Conservation (phyloP, 495 filamentous ascomycete genomes). For the Podospora pseudoanserina region DNA sequence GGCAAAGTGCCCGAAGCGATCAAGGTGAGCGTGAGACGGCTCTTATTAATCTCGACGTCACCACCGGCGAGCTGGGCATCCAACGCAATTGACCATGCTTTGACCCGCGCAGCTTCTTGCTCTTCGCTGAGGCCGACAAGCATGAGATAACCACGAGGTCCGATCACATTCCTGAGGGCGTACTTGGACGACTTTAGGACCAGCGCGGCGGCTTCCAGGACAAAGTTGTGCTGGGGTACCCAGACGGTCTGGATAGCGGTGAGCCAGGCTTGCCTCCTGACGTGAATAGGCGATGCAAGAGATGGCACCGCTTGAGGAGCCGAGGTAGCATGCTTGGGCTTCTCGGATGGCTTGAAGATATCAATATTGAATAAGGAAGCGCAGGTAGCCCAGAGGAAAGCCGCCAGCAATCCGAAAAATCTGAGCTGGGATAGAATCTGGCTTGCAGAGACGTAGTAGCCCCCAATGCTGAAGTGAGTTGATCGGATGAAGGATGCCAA, state of each 20-base stretch:
- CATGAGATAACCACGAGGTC: conserved; percentile 68
- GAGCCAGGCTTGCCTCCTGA: conserved; percentile 86
- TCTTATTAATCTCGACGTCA: conserved; percentile 84
- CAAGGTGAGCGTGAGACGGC: conserved; percentile 78
- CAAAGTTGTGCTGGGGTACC: conserved; percentile 82
- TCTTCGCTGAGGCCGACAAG: conserved; percentile 79
- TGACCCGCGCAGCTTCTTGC: conserved; percentile 79
- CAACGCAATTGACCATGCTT: conserved; percentile 91
- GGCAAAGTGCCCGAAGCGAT: conserved; percentile 87
- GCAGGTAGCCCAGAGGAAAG: conserved; percentile 63
- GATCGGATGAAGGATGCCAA: conserved; percentile 42
- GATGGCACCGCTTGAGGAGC: conserved; percentile 58
- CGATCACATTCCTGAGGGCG: conserved; percentile 72
- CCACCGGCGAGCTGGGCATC: conserved; percentile 95
- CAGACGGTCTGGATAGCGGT: conserved; percentile 93
- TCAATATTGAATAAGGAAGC: conserved; percentile 60
- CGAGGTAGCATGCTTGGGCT: conserved; percentile 31
- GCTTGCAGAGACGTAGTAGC: conserved; percentile 41
- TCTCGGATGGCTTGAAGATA: conserved; percentile 41
- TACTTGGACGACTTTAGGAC: conserved; percentile 76
- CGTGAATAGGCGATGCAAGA: conserved; percentile 76
- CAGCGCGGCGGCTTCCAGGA: conserved; percentile 79
- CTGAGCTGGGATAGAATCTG: conserved; percentile 51
- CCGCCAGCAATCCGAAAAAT: conserved; percentile 59
- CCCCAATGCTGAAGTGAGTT: conserved; percentile 44